phyloP scores from a whole-genome alignment of 2,329 filamentous ascomycete species.

The Penicillium decumbens region DNA sequence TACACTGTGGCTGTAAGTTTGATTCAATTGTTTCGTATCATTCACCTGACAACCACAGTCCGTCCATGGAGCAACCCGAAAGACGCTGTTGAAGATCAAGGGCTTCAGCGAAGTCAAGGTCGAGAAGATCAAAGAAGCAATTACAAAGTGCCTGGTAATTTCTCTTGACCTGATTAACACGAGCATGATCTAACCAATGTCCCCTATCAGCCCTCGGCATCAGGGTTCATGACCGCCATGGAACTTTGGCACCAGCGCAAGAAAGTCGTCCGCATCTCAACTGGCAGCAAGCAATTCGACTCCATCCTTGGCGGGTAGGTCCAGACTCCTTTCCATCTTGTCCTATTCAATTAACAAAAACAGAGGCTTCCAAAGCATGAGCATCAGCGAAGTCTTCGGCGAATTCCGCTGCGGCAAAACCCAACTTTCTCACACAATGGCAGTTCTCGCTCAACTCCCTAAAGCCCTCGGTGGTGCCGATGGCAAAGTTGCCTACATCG shows the following conservation, averaged over 20 bases:
- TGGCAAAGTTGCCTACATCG: constrained; percentile 66
- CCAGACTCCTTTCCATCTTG: not conserved
- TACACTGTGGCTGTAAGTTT: constrained; percentile 57
- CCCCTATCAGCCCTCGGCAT: constrained; percentile 49
- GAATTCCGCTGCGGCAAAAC: constrained; percentile 60
- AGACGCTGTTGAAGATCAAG: constrained; percentile 61
- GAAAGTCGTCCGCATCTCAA: constrained; percentile 61
- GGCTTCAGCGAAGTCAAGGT: constrained; percentile 67
- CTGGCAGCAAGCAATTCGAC: constrained; percentile 66
- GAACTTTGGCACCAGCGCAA: constrained; percentile 61
- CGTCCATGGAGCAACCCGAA: constrained; percentile 57
- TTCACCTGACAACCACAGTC: constrained; percentile 41
- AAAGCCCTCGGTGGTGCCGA: constrained; percentile 61
- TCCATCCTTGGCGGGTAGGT: constrained; percentile 58
- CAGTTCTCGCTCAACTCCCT: constrained; percentile 56
- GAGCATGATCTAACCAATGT: constrained; percentile 1
- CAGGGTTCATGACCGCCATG: constrained; percentile 61
- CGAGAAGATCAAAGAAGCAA: constrained; percentile 65
- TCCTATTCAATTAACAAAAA: not conserved
- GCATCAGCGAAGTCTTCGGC: constrained; percentile 55
- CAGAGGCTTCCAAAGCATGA: constrained; percentile 66
- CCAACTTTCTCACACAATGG: constrained; percentile 65
- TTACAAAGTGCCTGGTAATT: constrained; percentile 55
- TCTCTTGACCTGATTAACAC: constrained; percentile 3
- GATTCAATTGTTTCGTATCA: not conserved